These are phyloP conservation scores for Pythium brassicae DNA, from an alignment of 352 stramenopile species.

Conservation along the genomic window DNA sequence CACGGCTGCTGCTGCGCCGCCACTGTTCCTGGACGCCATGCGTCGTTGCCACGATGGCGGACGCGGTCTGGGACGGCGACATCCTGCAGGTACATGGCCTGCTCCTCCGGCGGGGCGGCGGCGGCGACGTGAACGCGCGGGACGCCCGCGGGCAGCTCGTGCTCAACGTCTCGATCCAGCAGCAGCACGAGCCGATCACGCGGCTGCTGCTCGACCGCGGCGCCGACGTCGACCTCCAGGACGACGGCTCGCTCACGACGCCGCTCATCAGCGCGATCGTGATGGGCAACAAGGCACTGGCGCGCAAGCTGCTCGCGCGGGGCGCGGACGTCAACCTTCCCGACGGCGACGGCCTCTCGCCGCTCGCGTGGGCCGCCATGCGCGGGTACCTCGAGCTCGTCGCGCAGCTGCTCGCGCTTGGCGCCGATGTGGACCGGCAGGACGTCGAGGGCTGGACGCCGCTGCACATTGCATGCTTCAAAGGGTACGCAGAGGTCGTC, in stretches of 20 bases:
- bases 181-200: constrained; percentile 68
- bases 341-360: constrained; percentile 58
- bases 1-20: constrained; percentile 41
- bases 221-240: constrained; percentile 59
- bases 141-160: constrained; percentile 49
- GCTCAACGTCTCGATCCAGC: constrained; percentile 75
- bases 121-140: constrained; percentile 48
- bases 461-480: constrained; percentile 72
- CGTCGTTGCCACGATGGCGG: constrained; percentile 46
- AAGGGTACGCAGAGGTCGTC: constrained; percentile 60
- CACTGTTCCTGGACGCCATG: constrained; percentile 72
- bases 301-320: constrained; percentile 46
- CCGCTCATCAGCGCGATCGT: constrained; percentile 72
- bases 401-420: constrained; percentile 51
- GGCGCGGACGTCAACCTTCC: constrained; percentile 51
- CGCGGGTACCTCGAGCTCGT: constrained; percentile 76
- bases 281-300: constrained; percentile 81
- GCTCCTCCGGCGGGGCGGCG: constrained; percentile 41
- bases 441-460: constrained; percentile 65
- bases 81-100: constrained; percentile 67
- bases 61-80: constrained; percentile 74
- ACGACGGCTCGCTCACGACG: constrained; percentile 49
- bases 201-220: constrained; percentile 66
- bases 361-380: constrained; percentile 58
- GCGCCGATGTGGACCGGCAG: constrained; percentile 54